A percentile compares a stretch with the other conserved stretches of the same genome.
These are phyloP conservation scores for Mesembryanthemum crystallinum DNA, from an alignment of 148 eudicot genomes.

Conservation along the genomic window DNA sequence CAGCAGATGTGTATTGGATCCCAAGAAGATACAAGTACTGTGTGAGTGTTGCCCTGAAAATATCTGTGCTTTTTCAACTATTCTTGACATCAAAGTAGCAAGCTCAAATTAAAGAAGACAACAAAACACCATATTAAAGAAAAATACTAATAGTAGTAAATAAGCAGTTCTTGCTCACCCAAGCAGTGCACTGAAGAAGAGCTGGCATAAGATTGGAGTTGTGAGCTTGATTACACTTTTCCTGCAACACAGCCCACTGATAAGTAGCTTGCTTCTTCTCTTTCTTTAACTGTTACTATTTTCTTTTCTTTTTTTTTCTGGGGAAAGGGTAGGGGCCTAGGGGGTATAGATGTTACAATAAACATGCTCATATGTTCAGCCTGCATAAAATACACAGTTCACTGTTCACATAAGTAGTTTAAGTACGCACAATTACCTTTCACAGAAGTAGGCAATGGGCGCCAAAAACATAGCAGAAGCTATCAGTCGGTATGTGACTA, in stretches of 20 bases:
- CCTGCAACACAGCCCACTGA: constrained; percentile 43
- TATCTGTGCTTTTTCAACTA: not conserved
- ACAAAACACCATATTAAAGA: not conserved
- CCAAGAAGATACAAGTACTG: constrained; percentile 62
- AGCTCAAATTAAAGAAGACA: not conserved
- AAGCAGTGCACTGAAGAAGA: constrained; percentile 64
- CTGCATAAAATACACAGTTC: not conserved
- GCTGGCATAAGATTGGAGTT: constrained; percentile 32
- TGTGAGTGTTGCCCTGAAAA: constrained; percentile 60
- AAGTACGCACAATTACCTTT: constrained; percentile 43
- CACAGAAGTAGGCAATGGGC: constrained; percentile 59
- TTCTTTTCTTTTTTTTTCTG: not conserved
- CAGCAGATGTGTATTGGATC: constrained; percentile 59
- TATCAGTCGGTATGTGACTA: constrained; percentile 44
- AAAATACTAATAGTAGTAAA: not conserved
- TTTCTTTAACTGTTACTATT: not conserved
- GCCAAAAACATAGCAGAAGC: constrained; percentile 43
- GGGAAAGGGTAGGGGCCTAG: not conserved
- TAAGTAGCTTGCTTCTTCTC: not conserved
- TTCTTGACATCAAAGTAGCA: not conserved
- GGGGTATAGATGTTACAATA: not conserved
- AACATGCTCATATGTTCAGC: no score
- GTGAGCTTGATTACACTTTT: constrained; percentile 51
- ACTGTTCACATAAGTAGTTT: not conserved
- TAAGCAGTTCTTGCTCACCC: constrained; percentile 36